Evolutionary conservation across 208 protist genomes (phyloP).

Genomic region (Leishmania major): DNA sequence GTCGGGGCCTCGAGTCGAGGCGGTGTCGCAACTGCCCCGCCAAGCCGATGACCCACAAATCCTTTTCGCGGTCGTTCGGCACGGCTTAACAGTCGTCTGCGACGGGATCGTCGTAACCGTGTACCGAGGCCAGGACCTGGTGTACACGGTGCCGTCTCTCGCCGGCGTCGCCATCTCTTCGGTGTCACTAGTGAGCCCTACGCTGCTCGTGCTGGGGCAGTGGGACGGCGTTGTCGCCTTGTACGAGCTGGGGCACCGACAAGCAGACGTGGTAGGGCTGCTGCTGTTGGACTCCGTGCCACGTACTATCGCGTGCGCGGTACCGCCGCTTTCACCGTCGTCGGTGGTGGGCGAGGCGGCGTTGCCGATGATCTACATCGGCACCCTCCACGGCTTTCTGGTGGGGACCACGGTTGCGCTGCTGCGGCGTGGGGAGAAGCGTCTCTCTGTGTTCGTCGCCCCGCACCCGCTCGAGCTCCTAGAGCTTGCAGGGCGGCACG

Average conservation of each 20-base stretch:
- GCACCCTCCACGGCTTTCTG: constrained; percentile 32
- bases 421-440: constrained; percentile 14
- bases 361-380: constrained; percentile 24
- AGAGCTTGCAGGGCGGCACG: constrained; percentile 33
- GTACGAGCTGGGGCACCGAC: constrained; percentile 6
- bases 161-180: constrained; percentile 19
- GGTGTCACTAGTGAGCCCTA: constrained; percentile 11
- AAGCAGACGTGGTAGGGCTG: constrained; percentile 3
- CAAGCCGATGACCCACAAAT: constrained; percentile 2
- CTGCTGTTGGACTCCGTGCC: constrained; percentile 35
- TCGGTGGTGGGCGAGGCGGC: neutral
- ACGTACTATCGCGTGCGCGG: constrained; percentile 27
- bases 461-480: constrained; percentile 56
- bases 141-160: neutral
- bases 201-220: constrained; percentile 14
- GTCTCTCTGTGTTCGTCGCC: constrained; percentile 34
- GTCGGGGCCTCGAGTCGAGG: constrained; percentile 4
- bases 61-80: constrained; percentile 13
- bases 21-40: constrained; percentile 17
- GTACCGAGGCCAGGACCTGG: constrained; percentile 12
- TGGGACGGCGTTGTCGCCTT: constrained; percentile 29
- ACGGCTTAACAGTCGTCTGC: constrained; percentile 20
- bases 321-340: neutral
- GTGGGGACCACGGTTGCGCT: constrained; percentile 30
- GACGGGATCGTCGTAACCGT: constrained; percentile 16